phyloP scores from a whole-genome alignment of 1,284 basidiomycete genomes.

The Cryptococcus depauperatus region DNA sequence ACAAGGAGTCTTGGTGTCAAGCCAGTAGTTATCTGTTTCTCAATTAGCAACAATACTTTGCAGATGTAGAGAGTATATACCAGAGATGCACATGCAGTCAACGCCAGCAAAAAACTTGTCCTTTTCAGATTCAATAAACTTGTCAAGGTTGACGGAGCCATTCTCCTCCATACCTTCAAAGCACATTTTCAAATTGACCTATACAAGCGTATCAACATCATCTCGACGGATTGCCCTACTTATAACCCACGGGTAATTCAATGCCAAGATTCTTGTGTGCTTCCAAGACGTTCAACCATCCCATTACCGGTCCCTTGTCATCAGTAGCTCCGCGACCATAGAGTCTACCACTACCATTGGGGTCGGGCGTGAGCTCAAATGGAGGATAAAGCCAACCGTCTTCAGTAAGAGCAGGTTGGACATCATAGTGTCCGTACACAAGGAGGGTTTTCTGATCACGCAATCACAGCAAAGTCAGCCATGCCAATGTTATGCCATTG shows the following conservation, averaged over 20 bases:
- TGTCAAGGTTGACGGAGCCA: conserved; percentile 87
- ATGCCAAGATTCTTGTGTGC: conserved; percentile 68
- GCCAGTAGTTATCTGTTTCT: conserved; percentile 46
- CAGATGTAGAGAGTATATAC: conserved; percentile 48
- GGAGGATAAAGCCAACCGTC: conserved; percentile 92
- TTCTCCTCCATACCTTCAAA: conserved; percentile 99
- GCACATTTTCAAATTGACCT: conserved; percentile 88
- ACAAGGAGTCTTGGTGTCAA: conserved; percentile 47
- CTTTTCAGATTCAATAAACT: conserved; percentile 74
- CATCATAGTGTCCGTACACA: conserved; percentile 75
- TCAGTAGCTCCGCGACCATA: conserved; percentile 87
- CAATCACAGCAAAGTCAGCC: conserved; percentile 6
- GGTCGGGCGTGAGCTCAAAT: conserved; percentile 67
- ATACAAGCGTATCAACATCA: conserved; percentile 14
- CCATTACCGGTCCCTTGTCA: conserved; percentile 86
- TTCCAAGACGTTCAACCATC: conserved; percentile 91
- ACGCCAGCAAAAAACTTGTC: conserved; percentile 80
- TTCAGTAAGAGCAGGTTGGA: conserved; percentile 52
- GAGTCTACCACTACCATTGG: conserved; percentile 48
- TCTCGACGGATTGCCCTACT: conserved; percentile 13
- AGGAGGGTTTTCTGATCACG: conserved; percentile 67
- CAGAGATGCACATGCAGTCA: conserved; percentile 85
- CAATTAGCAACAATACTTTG: not conserved
- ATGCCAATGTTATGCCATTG: not conserved
- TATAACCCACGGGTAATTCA: conserved; percentile 80